These are phyloP conservation scores for Terfezia boudieri DNA, from an alignment of 495 filamentous ascomycete species.

Conservation along the genomic window DNA sequence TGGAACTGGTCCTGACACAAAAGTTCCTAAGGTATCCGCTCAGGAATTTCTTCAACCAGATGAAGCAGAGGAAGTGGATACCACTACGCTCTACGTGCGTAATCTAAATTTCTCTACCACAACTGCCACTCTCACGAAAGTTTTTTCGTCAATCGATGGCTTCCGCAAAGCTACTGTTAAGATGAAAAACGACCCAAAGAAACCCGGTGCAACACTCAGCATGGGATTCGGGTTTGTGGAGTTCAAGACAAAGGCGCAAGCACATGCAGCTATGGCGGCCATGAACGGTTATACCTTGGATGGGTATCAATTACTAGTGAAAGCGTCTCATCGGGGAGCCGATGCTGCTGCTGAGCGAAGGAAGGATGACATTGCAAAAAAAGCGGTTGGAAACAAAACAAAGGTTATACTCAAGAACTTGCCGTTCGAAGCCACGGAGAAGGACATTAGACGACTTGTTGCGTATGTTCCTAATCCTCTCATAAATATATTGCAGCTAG, in stretches of 20 bases:
- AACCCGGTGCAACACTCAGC: conserved; percentile 57
- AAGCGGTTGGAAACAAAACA: conserved; percentile 44
- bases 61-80: conserved; percentile 28
- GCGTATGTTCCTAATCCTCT: conserved; percentile 20
- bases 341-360: conserved; percentile 72
- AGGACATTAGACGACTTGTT: conserved; percentile 69
- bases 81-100: conserved; percentile 67
- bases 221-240: conserved; percentile 96
- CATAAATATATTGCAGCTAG: background rate
- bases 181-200: conserved; percentile 69
- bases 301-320: conserved; percentile 61
- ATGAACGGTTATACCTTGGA: conserved; percentile 80
- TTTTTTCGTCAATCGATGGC: conserved; percentile 60
- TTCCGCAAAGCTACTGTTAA: conserved; percentile 69
- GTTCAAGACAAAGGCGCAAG: conserved; percentile 54
- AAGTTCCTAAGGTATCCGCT: conserved; percentile 19
- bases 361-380: conserved; percentile 60
- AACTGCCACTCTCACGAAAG: conserved; percentile 42
- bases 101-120: conserved; percentile 89
- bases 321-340: conserved; percentile 57
- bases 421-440: conserved; percentile 84
- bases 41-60: conserved; percentile 33
- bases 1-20: conserved; percentile 13
- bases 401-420: conserved; percentile 98
- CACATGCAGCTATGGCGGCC: conserved; percentile 49